Conservation (phyloP, 441 rosid genomes). For the Melastoma candidum region DNA sequence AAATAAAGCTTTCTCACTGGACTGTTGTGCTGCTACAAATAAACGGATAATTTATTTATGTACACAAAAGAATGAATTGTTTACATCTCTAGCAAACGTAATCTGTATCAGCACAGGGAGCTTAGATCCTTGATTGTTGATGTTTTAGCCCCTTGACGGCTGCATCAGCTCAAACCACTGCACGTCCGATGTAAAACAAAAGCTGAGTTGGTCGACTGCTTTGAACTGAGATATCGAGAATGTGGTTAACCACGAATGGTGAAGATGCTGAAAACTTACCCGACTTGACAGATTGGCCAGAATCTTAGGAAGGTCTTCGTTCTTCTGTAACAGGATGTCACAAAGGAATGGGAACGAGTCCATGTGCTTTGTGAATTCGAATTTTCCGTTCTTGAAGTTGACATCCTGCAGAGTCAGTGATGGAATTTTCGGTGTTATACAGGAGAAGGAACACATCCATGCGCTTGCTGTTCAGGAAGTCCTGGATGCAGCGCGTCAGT, state of each 20-base stretch:
- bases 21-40: no score
- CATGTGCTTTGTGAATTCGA: constrained; percentile 46
- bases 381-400: constrained; percentile 26
- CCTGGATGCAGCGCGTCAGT: constrained; percentile 64
- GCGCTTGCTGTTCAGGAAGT: constrained; percentile 63
- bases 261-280: constrained; percentile 29
- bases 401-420: constrained; percentile 47
- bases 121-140: background rate
- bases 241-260: background rate
- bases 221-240: no score
- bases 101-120: background rate
- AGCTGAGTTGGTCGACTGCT: background rate
- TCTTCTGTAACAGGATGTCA: constrained; percentile 68
- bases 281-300: constrained; percentile 88
- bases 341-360: constrained; percentile 96
- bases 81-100: background rate
- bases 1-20: no score
- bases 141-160: constrained; percentile 42
- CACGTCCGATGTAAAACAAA: background rate
- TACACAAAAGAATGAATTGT: background rate
- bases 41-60: no score
- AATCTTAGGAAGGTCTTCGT: constrained; percentile 80
- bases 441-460: constrained; percentile 92
- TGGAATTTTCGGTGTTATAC: constrained; percentile 65
- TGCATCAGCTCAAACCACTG: constrained; percentile 99